Evolutionary conservation across 2,329 filamentous ascomycete species (phyloP), one percentile per base, ranked within the genome.

Genomic region (Aureobasidium sp.): DNA sequence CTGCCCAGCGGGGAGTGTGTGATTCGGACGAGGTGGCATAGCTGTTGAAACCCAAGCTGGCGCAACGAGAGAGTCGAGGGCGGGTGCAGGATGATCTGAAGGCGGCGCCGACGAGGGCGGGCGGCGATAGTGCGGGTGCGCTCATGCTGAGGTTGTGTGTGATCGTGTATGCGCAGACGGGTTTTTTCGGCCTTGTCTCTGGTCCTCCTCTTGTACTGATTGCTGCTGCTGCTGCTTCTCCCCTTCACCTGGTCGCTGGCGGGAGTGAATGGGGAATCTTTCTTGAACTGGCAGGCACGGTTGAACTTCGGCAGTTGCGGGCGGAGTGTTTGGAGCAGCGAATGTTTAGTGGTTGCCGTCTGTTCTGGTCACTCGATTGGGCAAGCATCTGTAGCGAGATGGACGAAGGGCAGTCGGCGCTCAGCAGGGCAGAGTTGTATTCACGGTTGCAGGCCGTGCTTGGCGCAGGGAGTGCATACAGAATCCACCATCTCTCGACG

Each of bases 401-500:
- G 48, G 59, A 24, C 8, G n/a, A 49, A 12, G 58, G 42, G 6
- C 24, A 35, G 15, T 19, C 58, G 9, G 35, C 56, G 4, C 29
- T 11, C 14, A 60, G 57, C 27, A 33, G 57, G 37, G 24, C 44
- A n/a, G 33, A 49, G 6, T 64, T 76, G 63, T 68, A 67, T 61
- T 75, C 80, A 64, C 73, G 78, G 60, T 76, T 87, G 63, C 77
- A 80, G 48, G 76, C 78, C 57, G 77, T 75, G 58, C 74, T 86
- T 48, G 82, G 83, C 29, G 72, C 78, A 58, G 77, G 77, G 63
- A 76, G 80, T 66, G 73, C 75, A 52, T 89, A 96, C 72, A 86
- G 81, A 66, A 81, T 93, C 69, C 87, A 95, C 73, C 93, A 99
- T 77, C 78, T 97, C 67, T 96, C 91, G 27, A 96, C 92, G 5